Percentiles rank a stretch among this genome's conserved stretches.
phyloP scores from a whole-genome alignment of 2,329 filamentous ascomycete genomes.

The Cryphonectria nitschkei region DNA sequence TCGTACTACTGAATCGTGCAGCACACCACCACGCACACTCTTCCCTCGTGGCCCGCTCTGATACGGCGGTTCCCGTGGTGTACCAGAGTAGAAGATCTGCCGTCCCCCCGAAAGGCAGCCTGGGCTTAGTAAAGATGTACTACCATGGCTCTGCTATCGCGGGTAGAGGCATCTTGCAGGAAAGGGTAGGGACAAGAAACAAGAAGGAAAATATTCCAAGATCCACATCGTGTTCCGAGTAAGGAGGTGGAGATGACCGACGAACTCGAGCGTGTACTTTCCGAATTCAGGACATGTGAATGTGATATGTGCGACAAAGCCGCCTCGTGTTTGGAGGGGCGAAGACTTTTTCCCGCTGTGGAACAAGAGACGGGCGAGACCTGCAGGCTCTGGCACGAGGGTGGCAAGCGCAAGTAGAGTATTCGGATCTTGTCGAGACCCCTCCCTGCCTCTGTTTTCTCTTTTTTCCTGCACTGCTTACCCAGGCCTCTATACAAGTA shows the following conservation, averaged over 20 bases:
- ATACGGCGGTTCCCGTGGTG: not conserved
- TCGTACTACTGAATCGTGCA: not conserved
- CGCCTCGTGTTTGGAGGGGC: constrained; percentile 1
- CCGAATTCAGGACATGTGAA: not conserved
- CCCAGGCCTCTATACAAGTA: not conserved
- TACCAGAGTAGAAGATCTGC: not conserved
- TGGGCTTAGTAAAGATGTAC: not conserved
- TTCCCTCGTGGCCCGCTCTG: not conserved
- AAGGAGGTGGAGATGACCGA: not conserved
- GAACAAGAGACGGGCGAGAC: not conserved
- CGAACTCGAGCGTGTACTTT: not conserved
- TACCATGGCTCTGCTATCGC: not conserved
- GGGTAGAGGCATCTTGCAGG: not conserved
- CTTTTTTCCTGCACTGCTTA: not conserved
- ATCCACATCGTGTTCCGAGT: not conserved
- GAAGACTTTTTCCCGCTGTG: not conserved
- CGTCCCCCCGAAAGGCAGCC: not conserved
- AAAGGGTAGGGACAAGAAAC: not conserved
- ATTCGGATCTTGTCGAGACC: too few species aligned
- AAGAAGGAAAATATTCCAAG: not conserved
- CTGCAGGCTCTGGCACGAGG: not conserved
- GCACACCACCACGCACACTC: not conserved
- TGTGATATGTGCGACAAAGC: not conserved
- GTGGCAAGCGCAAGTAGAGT: not conserved
- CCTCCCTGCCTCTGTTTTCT: too few species aligned